A percentile compares a stretch with the other conserved stretches of the same genome.
phyloP scores from a whole-genome alignment of 2,329 filamentous ascomycete genomes.

The Botrytis squamosa region DNA sequence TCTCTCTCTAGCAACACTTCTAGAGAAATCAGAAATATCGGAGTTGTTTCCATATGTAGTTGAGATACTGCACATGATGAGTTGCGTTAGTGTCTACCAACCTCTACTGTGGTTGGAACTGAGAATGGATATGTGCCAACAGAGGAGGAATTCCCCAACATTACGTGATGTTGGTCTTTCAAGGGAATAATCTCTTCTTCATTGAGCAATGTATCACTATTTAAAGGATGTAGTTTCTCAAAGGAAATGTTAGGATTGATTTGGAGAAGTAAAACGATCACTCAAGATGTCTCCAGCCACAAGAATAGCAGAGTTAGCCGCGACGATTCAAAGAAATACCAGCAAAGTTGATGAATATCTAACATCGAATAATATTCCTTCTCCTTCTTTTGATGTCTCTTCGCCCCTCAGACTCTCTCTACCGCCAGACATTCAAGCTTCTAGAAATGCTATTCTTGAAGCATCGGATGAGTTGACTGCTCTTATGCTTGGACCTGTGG shows the following conservation, averaged over 20 bases:
- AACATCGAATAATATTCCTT: neutral
- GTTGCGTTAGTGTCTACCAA: neutral
- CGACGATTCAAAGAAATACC: neutral
- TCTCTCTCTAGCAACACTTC: too few species aligned
- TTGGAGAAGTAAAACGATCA: neutral
- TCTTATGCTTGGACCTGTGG: neutral
- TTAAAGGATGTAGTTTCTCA: neutral
- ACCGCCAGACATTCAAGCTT: neutral
- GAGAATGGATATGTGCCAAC: neutral
- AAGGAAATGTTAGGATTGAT: too few species aligned
- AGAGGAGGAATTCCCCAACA: neutral
- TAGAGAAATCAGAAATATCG: too few species aligned
- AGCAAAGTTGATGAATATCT: constrained; percentile 6
- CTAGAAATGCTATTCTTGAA: neutral
- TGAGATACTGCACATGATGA: neutral
- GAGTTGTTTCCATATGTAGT: neutral
- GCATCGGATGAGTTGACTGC: constrained; percentile 13
- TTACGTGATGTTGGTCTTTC: neutral
- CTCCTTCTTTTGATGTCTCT: constrained; percentile 4
- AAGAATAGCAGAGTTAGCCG: neutral
- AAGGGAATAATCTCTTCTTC: fast-evolving
- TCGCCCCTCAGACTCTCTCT: constrained; percentile 5
- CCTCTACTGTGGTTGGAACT: neutral
- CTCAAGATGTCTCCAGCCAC: neutral
- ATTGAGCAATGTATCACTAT: neutral